Conservation (phyloP, 768 basidiomycete species). For the Tephrocybe sp. region DNA sequence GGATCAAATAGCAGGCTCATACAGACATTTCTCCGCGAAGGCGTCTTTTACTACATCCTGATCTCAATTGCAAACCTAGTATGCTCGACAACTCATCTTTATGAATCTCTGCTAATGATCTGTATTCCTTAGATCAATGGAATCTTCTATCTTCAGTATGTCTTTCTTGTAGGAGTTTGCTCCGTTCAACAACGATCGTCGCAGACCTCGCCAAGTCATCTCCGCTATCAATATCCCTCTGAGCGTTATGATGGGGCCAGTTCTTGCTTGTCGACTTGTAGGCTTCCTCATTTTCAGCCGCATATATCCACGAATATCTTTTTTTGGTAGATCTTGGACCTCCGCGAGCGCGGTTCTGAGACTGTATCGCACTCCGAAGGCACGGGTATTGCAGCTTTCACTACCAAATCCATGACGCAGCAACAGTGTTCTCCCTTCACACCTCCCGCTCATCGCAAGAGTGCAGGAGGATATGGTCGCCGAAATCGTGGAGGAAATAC, state of each 20-base stretch:
- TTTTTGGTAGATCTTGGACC: slow-evolving; percentile 65
- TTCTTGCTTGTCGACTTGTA: slow-evolving; percentile 79
- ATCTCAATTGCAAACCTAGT: slow-evolving; percentile 85
- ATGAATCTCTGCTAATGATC: slow-evolving; percentile 1
- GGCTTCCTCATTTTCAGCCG: slow-evolving; percentile 15
- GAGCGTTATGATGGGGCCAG: slow-evolving; percentile 80
- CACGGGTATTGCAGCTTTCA: slow-evolving; percentile 66
- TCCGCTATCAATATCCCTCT: slow-evolving; percentile 84
- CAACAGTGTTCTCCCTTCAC: slow-evolving; percentile 57
- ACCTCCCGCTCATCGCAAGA: slow-evolving; percentile 48
- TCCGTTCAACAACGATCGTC: not conserved
- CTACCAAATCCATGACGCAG: slow-evolving; percentile 60
- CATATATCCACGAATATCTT: slow-evolving; percentile 11
- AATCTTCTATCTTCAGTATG: slow-evolving; percentile 84
- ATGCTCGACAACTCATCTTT: slow-evolving; percentile 12
- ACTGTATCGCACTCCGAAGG: slow-evolving; percentile 75
- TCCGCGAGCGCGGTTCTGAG: slow-evolving; percentile 80
- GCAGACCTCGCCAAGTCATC: slow-evolving; percentile 77
- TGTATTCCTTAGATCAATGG: slow-evolving; percentile 58
- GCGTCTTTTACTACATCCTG: slow-evolving; percentile 82
- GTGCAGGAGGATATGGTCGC: slow-evolving; percentile 35
- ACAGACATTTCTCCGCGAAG: slow-evolving; percentile 83
- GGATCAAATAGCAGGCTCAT: slow-evolving; percentile 78
- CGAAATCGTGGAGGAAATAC: slow-evolving; percentile 45
- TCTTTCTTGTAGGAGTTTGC: not conserved